Evolutionary conservation across 1,139 yeast genomes (phyloP).

Genomic region (Hyphopichia wangnamkhiaoensis): DNA sequence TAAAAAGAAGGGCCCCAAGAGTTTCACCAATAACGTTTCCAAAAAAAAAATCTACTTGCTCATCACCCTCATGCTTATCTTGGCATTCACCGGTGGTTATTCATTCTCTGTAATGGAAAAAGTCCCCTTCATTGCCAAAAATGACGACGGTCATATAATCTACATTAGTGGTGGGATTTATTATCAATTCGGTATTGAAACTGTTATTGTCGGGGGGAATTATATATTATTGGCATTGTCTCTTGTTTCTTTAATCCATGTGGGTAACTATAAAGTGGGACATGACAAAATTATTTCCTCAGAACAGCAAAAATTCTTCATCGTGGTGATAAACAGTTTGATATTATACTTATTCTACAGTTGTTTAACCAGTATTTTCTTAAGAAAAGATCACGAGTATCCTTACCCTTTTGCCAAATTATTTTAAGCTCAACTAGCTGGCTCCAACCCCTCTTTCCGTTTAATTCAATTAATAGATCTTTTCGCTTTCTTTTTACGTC

Average conservation of each 20-base stretch:
- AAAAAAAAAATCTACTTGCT: constrained; percentile 36
- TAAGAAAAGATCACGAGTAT: constrained; percentile 42
- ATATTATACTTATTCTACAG: constrained; percentile 35
- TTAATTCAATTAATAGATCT: too few species aligned
- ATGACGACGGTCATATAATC: constrained; percentile 48
- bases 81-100: constrained; percentile 58
- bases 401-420: constrained; percentile 39
- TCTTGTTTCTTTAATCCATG: constrained; percentile 36
- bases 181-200: constrained; percentile 72
- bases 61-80: constrained; percentile 40
- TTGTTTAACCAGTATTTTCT: constrained; percentile 38
- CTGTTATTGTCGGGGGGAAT: constrained; percentile 47
- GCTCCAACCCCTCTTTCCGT: too few species aligned
- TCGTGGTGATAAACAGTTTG: constrained; percentile 19
- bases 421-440: too few species aligned
- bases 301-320: constrained; percentile 17
- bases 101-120: constrained; percentile 61
- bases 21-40: constrained; percentile 28
- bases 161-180: constrained; percentile 62
- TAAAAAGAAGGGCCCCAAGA: constrained; percentile 48
- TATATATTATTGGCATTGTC: constrained; percentile 48
- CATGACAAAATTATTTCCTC: constrained; percentile 18
- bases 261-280: constrained; percentile 33
- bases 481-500: too few species aligned
- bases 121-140: constrained; percentile 62